A percentile compares a stretch with the other conserved stretches of the same genome.
These are phyloP conservation scores for Salmacisia buchloeana DNA, from an alignment of 1,284 basidiomycete genomes.

Conservation along the genomic window DNA sequence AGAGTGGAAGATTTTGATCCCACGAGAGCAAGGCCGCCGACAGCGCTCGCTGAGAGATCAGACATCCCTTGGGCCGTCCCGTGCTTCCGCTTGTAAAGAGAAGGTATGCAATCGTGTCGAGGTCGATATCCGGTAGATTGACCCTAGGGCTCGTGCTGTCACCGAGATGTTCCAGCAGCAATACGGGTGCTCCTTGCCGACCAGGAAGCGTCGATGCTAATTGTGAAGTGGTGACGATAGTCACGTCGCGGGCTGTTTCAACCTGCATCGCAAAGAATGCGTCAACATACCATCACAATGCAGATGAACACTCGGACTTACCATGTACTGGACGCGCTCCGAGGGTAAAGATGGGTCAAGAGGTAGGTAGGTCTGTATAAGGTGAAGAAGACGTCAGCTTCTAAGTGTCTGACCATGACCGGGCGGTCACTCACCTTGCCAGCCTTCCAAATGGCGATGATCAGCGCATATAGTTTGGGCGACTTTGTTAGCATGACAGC, in stretches of 20 bases:
- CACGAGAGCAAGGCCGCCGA: conserved; percentile 43
- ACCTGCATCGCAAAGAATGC: background rate
- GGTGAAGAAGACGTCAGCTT: no score
- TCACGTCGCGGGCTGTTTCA: background rate
- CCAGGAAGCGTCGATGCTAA: background rate
- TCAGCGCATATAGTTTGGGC: conserved; percentile 28
- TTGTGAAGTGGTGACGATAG: background rate
- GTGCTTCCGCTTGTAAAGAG: conserved; percentile 46
- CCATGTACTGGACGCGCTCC: conserved; percentile 42
- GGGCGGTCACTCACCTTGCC: conserved; percentile 18
- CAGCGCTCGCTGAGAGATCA: conserved; percentile 40
- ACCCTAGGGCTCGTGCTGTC: no score
- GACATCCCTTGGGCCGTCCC: conserved; percentile 45
- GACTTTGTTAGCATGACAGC: conserved; percentile 37
- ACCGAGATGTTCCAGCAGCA: no score
- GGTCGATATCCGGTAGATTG: background rate
- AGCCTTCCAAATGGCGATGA: conserved; percentile 45
- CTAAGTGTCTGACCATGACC: background rate
- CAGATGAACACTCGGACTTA: no score
- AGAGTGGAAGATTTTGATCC: conserved; percentile 35
- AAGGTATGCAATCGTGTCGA: conserved; percentile 36
- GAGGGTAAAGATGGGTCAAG: conserved; percentile 40
- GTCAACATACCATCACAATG: background rate
- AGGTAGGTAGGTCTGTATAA: conserved; percentile 30
- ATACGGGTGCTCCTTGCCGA: no score